Evolutionary conservation across 768 basidiomycete genomes (phyloP).

Genomic region (Psilocybe azurescens): DNA sequence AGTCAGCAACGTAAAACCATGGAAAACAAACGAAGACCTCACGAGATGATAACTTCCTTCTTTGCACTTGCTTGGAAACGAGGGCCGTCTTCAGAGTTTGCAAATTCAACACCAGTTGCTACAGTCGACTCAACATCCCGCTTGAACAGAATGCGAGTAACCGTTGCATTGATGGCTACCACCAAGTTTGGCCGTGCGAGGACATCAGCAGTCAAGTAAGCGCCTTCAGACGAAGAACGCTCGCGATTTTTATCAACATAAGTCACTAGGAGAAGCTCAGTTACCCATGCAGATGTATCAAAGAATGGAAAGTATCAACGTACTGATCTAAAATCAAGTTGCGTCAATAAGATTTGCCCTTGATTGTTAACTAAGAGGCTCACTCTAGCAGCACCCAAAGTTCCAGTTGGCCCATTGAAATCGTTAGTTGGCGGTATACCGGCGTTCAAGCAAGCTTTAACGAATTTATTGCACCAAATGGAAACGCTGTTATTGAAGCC

Average conservation of each 20-base stretch:
- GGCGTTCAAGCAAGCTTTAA: conserved; percentile 54
- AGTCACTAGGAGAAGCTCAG: conserved; percentile 53
- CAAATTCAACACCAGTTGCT: conserved; percentile 60
- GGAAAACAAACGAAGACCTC: conserved; percentile 22
- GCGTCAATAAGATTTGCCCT: neutral
- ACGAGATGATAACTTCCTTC: conserved; percentile 67
- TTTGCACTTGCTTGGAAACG: conserved; percentile 46
- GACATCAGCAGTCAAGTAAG: conserved; percentile 70
- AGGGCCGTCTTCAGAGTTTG: conserved; percentile 26
- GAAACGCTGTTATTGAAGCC: conserved; percentile 61
- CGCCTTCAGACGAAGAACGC: conserved; percentile 68
- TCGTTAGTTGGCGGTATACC: conserved; percentile 69
- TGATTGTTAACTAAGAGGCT: conserved; percentile 18
- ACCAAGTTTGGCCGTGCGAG: conserved; percentile 69
- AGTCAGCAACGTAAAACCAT: neutral
- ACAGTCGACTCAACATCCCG: conserved; percentile 29
- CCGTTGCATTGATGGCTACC: conserved; percentile 59
- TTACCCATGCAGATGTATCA: neutral
- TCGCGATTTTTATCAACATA: conserved; percentile 58
- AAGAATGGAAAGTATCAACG: neutral
- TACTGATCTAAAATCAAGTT: conserved; percentile 8
- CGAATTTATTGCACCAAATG: conserved; percentile 51
- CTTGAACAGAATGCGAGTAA: conserved; percentile 64
- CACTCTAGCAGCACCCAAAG: conserved; percentile 67
- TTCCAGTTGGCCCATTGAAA: conserved; percentile 63